phyloP scores from a whole-genome alignment of 1,284 basidiomycete genomes.

The Fomitopsis schrenkii region DNA sequence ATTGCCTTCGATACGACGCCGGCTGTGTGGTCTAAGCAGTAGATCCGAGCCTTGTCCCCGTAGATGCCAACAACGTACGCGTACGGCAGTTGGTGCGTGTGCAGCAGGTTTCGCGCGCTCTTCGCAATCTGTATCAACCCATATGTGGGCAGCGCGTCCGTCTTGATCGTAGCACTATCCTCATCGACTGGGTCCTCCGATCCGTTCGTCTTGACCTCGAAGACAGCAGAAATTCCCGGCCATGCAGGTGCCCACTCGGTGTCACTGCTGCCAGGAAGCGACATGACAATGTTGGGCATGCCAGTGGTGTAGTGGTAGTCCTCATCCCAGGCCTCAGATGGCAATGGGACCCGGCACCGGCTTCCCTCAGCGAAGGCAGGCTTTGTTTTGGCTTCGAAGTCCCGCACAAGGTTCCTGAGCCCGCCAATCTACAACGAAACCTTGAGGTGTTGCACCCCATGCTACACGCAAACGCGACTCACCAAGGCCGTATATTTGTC shows the following conservation, averaged over 20 bases:
- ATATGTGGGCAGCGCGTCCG: too few relatives aligned
- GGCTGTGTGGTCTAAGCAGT: conserved; percentile 6
- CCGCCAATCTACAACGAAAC: neutral
- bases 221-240: neutral
- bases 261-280: neutral
- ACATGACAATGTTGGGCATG: neutral
- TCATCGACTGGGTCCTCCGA: too few relatives aligned
- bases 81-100: conserved; percentile 8
- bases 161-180: too few relatives aligned
- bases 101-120: conserved; percentile 5
- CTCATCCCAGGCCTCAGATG: neutral
- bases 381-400: neutral
- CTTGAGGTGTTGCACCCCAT: too few relatives aligned
- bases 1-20: neutral
- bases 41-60: conserved; percentile 4
- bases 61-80: conserved; percentile 12
- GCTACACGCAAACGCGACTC: too few relatives aligned
- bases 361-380: neutral
- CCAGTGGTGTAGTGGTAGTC: neutral
- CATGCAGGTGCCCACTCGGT: neutral
- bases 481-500: too few relatives aligned
- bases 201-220: too few relatives aligned
- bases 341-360: neutral
- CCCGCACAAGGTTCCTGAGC: neutral
- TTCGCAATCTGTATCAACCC: neutral